These are phyloP conservation scores for Aphanoascus verrucosus DNA, from an alignment of 2,329 filamentous ascomycete genomes.

Conservation along the genomic window DNA sequence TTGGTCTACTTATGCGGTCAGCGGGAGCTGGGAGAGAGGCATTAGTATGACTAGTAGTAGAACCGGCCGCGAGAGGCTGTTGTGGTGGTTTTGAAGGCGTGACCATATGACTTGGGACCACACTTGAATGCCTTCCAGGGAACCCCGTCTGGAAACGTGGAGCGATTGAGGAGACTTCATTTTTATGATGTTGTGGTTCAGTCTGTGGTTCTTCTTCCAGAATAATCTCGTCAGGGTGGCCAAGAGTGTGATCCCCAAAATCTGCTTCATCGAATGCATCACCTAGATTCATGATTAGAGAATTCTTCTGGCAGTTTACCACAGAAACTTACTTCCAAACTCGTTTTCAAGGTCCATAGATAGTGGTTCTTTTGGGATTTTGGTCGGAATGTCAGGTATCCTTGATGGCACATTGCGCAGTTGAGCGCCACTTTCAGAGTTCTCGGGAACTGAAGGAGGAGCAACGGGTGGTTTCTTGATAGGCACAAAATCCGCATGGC, in stretches of 20 bases:
- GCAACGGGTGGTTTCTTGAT: conserved; percentile 45
- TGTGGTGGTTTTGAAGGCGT: conserved; percentile 34
- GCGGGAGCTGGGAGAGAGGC: conserved; percentile 6
- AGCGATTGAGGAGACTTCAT: not conserved
- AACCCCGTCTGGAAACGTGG: not conserved
- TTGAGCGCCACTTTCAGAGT: not conserved
- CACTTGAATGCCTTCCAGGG: conserved; percentile 13
- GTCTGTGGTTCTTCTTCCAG: conserved; percentile 35
- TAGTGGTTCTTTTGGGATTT: conserved; percentile 21
- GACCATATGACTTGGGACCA: conserved; percentile 16
- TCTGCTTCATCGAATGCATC: conserved; percentile 66
- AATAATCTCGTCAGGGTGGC: conserved; percentile 65
- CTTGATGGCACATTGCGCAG: conserved; percentile 30
- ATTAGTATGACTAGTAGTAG: conserved; percentile 13
- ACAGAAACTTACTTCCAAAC: conserved; percentile 32
- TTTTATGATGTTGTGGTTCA: conserved; percentile 18
- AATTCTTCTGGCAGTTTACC: not conserved
- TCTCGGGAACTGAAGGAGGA: conserved; percentile 13
- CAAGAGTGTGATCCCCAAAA: conserved; percentile 58
- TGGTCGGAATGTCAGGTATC: conserved; percentile 21
- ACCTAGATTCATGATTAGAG: conserved; percentile 22
- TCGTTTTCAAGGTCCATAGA: conserved; percentile 34
- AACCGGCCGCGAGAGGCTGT: conserved; percentile 19
- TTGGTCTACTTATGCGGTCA: conserved; percentile 10
- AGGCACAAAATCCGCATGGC: conserved; percentile 62